Base-by-base conservation (phyloP, 2,329 filamentous ascomycete species). In the Colletotrichum sansevieriae region DNA sequence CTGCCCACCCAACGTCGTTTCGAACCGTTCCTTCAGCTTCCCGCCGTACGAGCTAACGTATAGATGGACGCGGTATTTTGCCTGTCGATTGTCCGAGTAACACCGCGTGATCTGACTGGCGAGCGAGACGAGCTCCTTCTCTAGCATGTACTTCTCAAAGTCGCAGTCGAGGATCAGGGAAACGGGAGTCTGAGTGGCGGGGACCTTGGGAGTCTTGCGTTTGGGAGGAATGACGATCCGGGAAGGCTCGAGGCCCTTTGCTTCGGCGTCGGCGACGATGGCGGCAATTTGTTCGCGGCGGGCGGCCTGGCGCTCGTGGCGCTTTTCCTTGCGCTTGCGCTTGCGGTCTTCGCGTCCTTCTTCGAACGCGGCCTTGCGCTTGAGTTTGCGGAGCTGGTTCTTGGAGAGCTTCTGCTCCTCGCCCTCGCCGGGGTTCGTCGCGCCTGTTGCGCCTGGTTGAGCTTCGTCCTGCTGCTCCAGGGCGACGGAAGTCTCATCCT, bases 61-160 rank as follows among this genome's bases (percentile, higher is more conserved):
- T 52, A 98, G 77, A 79, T 97, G 91, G 8, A 90, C 84, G 59
- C 90, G 87, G 76, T 88, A 95, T 8, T 78, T 81, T 0, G 91
- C 85, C 65, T 87, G 88, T 68, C 87, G 88, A 79, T 98, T 98
- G 75, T 97, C 94, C 20, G 94, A 94, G 80, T 99, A 99, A 66
- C 88, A 92, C 65, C 96, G 85, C 9, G 94, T 97, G 70, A 99
- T 85, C 79, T 99, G 96, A 65, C 90, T 88, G 1, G 89, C 88
- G 12, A 99, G 85, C 4, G 94, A 97, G 63, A 95, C 90, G 35
- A 92, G 84, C 80, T 99, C 96, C 73, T 92, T 91, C 43, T 95
- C 92, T 58, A 85, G 86, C 96, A 99, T 99, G 76, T 95, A 87
- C 47, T 92, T 84, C 78, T 99, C 95, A 77, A 97, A 99, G 72